Percentiles rank a stretch among this genome's conserved stretches.
Evolutionary conservation across 306 rosid genomes (phyloP).

Genomic region (Casuarina cunninghamiana): DNA sequence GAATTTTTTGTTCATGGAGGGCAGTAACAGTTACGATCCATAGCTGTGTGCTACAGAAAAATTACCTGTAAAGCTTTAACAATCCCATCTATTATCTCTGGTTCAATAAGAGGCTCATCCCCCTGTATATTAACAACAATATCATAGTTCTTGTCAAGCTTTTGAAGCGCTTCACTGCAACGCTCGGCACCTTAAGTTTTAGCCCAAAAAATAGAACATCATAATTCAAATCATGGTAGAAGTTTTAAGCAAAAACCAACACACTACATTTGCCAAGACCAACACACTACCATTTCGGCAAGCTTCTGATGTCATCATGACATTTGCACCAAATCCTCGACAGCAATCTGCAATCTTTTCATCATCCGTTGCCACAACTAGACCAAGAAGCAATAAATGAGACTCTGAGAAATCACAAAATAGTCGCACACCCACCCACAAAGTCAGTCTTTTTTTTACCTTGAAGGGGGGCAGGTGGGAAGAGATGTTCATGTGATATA

Average conservation of each 20-base stretch:
- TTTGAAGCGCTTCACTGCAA: constrained; percentile 83
- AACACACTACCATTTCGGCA: constrained; percentile 69
- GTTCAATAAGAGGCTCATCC: constrained; percentile 93
- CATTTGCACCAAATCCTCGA: constrained; percentile 83
- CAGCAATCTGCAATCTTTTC: constrained; percentile 90
- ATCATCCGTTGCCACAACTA: constrained; percentile 96
- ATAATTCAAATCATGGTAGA: constrained; percentile 4
- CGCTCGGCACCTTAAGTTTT: constrained; percentile 75
- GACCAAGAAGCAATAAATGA: constrained; percentile 23
- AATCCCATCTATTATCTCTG: constrained; percentile 85
- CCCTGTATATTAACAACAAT: constrained; percentile 96
- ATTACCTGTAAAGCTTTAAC: constrained; percentile 89
- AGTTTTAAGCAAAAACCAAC: neutral
- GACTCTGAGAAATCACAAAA: constrained; percentile 15
- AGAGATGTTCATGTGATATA: neutral
- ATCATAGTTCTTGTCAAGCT: constrained; percentile 74
- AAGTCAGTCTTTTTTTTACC: no score
- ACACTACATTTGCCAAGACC: neutral
- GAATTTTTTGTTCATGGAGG: constrained; percentile 6
- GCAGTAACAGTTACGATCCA: constrained; percentile 2
- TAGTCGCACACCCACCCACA: no score
- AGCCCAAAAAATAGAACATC: constrained; percentile 13
- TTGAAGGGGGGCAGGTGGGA: neutral
- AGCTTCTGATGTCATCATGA: constrained; percentile 90
- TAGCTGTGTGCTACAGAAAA: neutral